A percentile compares a stretch with the other conserved stretches of the same genome.
phyloP scores from a whole-genome alignment of 805 yeast genomes.

The Candida awuae region DNA sequence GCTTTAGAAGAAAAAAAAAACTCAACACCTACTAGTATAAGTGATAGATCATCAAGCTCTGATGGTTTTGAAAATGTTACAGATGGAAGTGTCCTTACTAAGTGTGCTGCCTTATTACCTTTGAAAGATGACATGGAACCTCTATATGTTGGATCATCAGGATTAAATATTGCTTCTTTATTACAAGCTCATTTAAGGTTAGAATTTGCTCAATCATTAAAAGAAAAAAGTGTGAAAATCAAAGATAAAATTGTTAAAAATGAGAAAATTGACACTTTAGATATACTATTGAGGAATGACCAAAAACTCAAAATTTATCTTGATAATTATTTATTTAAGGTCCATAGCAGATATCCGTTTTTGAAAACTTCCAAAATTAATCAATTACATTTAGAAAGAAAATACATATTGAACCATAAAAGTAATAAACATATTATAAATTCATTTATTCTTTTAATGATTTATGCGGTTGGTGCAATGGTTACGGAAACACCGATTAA shows the following conservation, averaged over 20 bases:
- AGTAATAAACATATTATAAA: constrained; percentile 1
- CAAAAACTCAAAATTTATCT: constrained; percentile 2
- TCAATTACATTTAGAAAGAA: constrained; percentile 8
- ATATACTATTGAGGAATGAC: constrained; percentile 3
- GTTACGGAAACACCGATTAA: not conserved
- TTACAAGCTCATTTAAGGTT: constrained; percentile 7
- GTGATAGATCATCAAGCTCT: not conserved
- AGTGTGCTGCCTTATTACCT: constrained; percentile 14
- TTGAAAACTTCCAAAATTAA: constrained; percentile 4
- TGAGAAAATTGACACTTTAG: not conserved
- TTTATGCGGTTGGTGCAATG: constrained; percentile 14
- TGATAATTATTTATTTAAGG: constrained; percentile 4
- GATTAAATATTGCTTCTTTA: constrained; percentile 13
- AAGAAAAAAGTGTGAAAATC: not conserved
- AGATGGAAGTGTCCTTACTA: constrained; percentile 4
- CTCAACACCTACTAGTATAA: not conserved
- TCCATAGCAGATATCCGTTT: constrained; percentile 13
- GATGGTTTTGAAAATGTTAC: not conserved
- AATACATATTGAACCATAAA: not conserved
- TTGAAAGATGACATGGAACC: constrained; percentile 16
- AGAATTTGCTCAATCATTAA: constrained; percentile 1
- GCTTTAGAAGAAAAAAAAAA: too few relatives aligned
- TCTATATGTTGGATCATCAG: constrained; percentile 12
- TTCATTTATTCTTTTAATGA: constrained; percentile 11
- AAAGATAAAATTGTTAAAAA: not conserved